Percentiles rank a stretch among this genome's conserved stretches.
Evolutionary conservation across 495 filamentous ascomycete genomes (phyloP).

Genomic region (Aspergillus hancockii): DNA sequence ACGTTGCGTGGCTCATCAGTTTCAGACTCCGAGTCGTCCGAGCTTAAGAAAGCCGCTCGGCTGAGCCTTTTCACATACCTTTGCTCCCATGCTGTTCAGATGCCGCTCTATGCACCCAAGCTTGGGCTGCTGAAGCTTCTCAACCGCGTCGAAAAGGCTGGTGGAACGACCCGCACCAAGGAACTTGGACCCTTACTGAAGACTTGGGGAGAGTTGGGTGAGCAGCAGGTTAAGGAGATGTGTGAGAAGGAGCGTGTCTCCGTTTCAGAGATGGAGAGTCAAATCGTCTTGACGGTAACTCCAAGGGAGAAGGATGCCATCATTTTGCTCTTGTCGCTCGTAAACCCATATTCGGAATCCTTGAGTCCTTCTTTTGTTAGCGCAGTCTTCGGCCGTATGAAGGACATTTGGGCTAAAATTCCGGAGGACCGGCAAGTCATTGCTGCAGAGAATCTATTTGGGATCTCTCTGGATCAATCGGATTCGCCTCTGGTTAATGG

Average conservation of each 20-base stretch:
- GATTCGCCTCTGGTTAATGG: conserved; percentile 44
- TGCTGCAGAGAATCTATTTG: conserved; percentile 62
- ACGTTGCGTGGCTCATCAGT: conserved; percentile 49
- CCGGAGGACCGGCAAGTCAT: conserved; percentile 60
- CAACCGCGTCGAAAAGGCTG: conserved; percentile 68
- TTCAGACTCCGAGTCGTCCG: conserved; percentile 43
- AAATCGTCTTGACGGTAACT: conserved; percentile 60
- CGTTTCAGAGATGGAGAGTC: conserved; percentile 55
- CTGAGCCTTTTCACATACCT: conserved; percentile 71
- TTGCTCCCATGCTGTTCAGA: conserved; percentile 65
- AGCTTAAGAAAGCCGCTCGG: conserved; percentile 66
- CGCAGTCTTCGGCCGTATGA: conserved; percentile 64
- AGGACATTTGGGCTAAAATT: conserved; percentile 68
- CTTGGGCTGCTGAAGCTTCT: conserved; percentile 67
- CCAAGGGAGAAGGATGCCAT: conserved; percentile 69
- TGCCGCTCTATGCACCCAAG: conserved; percentile 69
- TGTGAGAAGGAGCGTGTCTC: conserved; percentile 64
- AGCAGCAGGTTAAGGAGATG: conserved; percentile 38
- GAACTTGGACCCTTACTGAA: conserved; percentile 69
- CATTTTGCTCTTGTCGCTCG: conserved; percentile 51
- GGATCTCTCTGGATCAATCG: conserved; percentile 43
- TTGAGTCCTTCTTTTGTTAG: conserved; percentile 54
- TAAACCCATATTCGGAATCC: conserved; percentile 50
- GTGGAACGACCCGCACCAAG: conserved; percentile 64
- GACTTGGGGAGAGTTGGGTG: conserved; percentile 58